Evolutionary conservation across 2,329 filamentous ascomycete species (phyloP).

Genomic region (Aspergillus phoenicis): DNA sequence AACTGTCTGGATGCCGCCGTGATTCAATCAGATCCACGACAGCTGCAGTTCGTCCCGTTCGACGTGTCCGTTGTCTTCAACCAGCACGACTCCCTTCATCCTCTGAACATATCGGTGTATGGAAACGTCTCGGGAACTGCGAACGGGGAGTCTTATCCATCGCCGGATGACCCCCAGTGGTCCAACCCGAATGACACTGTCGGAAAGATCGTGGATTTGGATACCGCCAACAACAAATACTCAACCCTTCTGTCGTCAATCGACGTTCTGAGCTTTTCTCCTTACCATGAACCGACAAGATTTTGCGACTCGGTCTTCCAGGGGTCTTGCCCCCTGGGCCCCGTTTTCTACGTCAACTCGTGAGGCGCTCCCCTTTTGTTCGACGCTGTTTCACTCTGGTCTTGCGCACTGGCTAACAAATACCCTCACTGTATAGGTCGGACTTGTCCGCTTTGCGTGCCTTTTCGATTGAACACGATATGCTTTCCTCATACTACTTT

Average conservation of each 20-base stretch:
- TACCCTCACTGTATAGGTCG: conserved; percentile 33
- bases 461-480: conserved; percentile 72
- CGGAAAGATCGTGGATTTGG: conserved; percentile 76
- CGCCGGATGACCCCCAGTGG: conserved; percentile 64
- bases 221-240: conserved; percentile 60
- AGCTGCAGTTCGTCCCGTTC: conserved; percentile 78
- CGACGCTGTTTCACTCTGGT: conserved; percentile 3
- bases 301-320: conserved; percentile 69
- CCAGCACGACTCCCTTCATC: conserved; percentile 60
- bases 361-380: conserved; percentile 32
- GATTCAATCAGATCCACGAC: conserved; percentile 60
- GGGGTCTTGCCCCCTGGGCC: conserved; percentile 72
- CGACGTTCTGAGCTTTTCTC: conserved; percentile 75
- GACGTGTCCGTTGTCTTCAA: conserved; percentile 76
- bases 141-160: conserved; percentile 57
- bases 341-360: conserved; percentile 66
- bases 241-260: conserved; percentile 75
- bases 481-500: conserved; percentile 83
- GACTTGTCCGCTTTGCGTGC: conserved; percentile 63
- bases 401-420: conserved; percentile 3
- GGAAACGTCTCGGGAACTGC: conserved; percentile 84
- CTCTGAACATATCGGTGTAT: conserved; percentile 77
- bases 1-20: conserved; percentile 72
- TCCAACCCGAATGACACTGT: conserved; percentile 59
- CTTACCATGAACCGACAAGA: conserved; percentile 58